Base-by-base conservation (phyloP, 345 rosid genomes). In the Crucihimalaya himalaica region DNA sequence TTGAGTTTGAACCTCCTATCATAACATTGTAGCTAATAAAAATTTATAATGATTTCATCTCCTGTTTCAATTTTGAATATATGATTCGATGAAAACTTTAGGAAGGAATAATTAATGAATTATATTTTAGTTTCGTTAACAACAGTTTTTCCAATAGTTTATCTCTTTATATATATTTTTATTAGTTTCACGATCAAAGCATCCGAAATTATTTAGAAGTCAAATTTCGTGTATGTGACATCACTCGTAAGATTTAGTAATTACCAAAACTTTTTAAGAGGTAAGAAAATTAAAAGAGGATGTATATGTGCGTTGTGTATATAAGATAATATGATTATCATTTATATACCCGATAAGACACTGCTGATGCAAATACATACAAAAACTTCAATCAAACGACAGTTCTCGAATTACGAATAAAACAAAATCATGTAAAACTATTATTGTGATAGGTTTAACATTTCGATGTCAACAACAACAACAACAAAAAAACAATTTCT, bases 301-400 rank as follows among this genome's bases (percentile, higher is more conserved):
- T 0, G 18, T 58, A 9, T 47, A 43, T 11, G 32, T 63, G 13
- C 32, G 37, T 31, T 71, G 13, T 53, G n/a, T 25, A 63, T 20
- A 14, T 8, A 23, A 23, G 5, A 53, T 10, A 25, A 55, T 37
- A 47, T 12, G 28, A 10, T 16, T 65, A 48, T 48, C n/a, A 31
- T 43, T n/a, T 45, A 46, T 58, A 57, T n/a, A 65, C 28, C 18
- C 40, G 10, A 61, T 32, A 43, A 31, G 57, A 69, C 59, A 55
- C 5, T 70, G 80, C 54, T 76, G 76, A 63, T 76, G 75, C 80
- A 63, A 70, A 76, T 76, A 47, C 54, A 48, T 76, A 76, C 80
- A 76, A 76, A 76, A 56, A 37, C 76, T 63, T 29, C 80, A 70
- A 70, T 76, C 56, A 37, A 32, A 70, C 55, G 48, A 55, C 71